Base-by-base conservation (phyloP, 2,329 filamentous ascomycete genomes). In the Epicoccum sorghinum region DNA sequence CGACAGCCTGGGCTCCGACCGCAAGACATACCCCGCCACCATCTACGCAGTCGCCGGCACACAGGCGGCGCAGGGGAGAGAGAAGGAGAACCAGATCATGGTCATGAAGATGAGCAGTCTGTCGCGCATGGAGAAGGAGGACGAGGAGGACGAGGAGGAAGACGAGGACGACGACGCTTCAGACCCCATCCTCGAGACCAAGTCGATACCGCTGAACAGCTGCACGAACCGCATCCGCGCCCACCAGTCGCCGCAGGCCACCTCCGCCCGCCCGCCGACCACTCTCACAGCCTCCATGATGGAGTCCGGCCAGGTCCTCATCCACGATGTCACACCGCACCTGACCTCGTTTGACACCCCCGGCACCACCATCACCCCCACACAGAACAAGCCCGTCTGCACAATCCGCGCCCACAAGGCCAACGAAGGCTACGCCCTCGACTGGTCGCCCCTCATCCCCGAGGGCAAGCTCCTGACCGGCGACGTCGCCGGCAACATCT, bases 41-140 rank as follows among this genome's bases (percentile, higher is more conserved):
- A 89, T 97, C 78, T 99, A 98, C 78, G 89, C 93, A 9, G 93
- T 98, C 29, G 88, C 92, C 14, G 95, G 95, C 56, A 99, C 95
- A 10, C 95, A 99, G 79, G 95, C 95, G 35, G 93, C 93, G 66
- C 81, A 78, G 54, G 80, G 82, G 43, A 84, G 87, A 63, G 83
- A 89, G 44, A 89, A 87, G 74, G 95, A 99, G 70, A 99, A 99
- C 75, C 87, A 96, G 77, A 80, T 99, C 69, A 88, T 98, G 86
- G 87, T 98, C 35, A 91, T 97, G 85, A 98, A 98, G 79, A 88
- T 99, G 73, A 96, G 92, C 70, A 90, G 93, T 13, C 80, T 99
- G 59, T 91, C 90, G 71, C 88, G 87, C 71, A 97, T 95, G 88
- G 90, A 96, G 69, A 83, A 84, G 22, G 88, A 89, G 40, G 87